Evolutionary conservation across 306 rosid species (phyloP).

Genomic region (Quillaja saponaria): DNA sequence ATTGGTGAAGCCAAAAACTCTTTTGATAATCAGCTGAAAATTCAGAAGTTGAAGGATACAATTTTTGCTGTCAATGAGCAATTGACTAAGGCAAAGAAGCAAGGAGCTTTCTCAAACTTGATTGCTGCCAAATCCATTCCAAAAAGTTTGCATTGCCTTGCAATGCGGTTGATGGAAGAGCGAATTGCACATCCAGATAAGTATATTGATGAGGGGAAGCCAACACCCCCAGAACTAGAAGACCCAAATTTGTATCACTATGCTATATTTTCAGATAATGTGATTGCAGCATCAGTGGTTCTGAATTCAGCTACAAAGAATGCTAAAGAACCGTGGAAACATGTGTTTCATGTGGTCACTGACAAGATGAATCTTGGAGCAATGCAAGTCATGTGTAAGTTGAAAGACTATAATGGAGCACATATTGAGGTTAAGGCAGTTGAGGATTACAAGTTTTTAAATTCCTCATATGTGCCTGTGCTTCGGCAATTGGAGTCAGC

Average conservation of each 20-base stretch:
- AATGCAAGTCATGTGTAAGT: constrained; percentile 85
- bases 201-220: constrained; percentile 64
- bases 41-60: constrained; percentile 91
- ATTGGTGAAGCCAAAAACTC: constrained; percentile 85
- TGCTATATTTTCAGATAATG: constrained; percentile 80
- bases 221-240: constrained; percentile 56
- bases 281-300: constrained; percentile 81
- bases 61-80: constrained; percentile 86
- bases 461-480: constrained; percentile 79
- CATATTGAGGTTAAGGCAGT: constrained; percentile 81
- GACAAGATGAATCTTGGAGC: constrained; percentile 95
- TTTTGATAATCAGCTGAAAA: constrained; percentile 90
- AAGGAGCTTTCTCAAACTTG: constrained; percentile 90
- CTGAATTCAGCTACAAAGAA: constrained; percentile 75
- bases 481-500: constrained; percentile 75
- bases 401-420: constrained; percentile 69
- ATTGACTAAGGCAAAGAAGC: constrained; percentile 84
- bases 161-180: constrained; percentile 79
- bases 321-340: constrained; percentile 83
- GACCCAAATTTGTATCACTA: constrained; percentile 79
- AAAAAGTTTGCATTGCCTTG: constrained; percentile 69
- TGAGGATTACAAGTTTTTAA: constrained; percentile 81
- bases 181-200: constrained; percentile 66
- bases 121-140: constrained; percentile 90
- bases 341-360: constrained; percentile 85